Conservation (phyloP, 2,329 filamentous ascomycete species). For the Ceratocystis alfenasii region DNA sequence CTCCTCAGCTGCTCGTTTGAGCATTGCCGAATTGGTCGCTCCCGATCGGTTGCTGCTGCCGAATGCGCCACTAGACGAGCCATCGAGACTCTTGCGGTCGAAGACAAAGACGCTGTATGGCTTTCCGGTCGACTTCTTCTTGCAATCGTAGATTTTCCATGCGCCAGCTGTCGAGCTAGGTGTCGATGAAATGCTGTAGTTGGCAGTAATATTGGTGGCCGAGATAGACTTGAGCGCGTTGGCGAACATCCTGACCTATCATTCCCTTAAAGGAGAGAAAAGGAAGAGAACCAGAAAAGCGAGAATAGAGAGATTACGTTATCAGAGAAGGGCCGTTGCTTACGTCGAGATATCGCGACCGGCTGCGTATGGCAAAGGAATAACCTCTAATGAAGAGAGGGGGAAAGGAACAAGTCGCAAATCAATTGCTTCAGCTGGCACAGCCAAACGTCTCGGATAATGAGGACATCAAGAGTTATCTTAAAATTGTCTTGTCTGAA, state of each 20-base stretch:
- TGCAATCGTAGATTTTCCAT: constrained; percentile 96
- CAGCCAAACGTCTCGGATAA: constrained; percentile 10
- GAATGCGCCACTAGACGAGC: constrained; percentile 32
- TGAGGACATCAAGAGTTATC: too few relatives aligned
- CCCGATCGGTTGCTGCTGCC: constrained; percentile 32
- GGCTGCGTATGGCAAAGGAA: background rate
- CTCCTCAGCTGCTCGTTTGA: constrained; percentile 77
- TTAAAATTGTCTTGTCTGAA: too few relatives aligned
- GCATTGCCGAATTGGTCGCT: constrained; percentile 43
- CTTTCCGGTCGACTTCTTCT: constrained; percentile 89
- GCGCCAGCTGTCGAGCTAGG: constrained; percentile 73
- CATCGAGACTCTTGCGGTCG: constrained; percentile 74
- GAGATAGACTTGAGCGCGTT: constrained; percentile 87
- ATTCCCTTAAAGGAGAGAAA: background rate
- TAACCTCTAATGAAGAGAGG: background rate
- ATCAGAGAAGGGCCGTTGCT: background rate
- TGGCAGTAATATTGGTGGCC: constrained; percentile 77
- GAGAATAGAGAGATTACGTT: background rate
- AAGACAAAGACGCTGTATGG: constrained; percentile 87
- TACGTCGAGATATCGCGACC: constrained; percentile 1
- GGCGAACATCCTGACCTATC: constrained; percentile 61
- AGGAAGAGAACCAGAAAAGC: background rate
- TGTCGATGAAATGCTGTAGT: constrained; percentile 70
- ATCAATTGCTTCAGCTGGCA: constrained; percentile 13
- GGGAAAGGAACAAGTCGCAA: background rate